Evolutionary conservation across 148 eudicot species (phyloP).

Genomic region (Vaccinium macrocarpon): DNA sequence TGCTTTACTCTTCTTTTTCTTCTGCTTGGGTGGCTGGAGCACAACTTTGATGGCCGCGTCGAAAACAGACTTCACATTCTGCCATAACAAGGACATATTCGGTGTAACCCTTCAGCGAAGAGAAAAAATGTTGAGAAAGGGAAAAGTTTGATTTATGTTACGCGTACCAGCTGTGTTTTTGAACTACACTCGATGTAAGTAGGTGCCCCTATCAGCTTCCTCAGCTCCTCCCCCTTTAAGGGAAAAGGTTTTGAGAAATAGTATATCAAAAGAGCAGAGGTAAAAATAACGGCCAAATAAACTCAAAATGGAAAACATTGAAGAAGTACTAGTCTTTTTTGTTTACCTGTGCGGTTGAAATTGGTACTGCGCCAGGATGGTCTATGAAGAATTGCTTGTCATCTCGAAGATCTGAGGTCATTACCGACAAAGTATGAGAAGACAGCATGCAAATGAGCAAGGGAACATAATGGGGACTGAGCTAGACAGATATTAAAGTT

Average conservation of each 20-base stretch:
- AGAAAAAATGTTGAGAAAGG: background rate
- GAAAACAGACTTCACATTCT: constrained; percentile 92
- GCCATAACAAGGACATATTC: constrained; percentile 14
- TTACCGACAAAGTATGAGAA: background rate
- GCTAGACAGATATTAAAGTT: background rate
- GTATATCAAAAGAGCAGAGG: background rate
- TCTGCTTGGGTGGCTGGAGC: constrained; percentile 87
- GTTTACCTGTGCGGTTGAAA: constrained; percentile 66
- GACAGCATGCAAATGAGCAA: background rate
- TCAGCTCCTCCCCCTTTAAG: constrained; percentile 71
- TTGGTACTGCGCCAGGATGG: constrained; percentile 85
- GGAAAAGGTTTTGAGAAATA: background rate
- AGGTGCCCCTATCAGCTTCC: constrained; percentile 70
- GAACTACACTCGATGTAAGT: constrained; percentile 83
- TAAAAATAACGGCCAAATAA: background rate
- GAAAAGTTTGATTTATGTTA: background rate
- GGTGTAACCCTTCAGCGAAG: background rate
- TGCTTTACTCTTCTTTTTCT: constrained; percentile 90
- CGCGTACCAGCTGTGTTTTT: constrained; percentile 68
- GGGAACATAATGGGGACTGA: background rate
- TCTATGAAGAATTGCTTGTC: constrained; percentile 78
- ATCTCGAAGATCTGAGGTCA: constrained; percentile 68
- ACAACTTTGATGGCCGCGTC: constrained; percentile 97
- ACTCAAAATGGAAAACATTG: background rate
- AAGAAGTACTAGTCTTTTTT: background rate